A percentile compares a stretch with the other conserved stretches of the same genome.
Evolutionary conservation across 352 stramenopile genomes (phyloP).

Genomic region (Phytophthora ohioensis): DNA sequence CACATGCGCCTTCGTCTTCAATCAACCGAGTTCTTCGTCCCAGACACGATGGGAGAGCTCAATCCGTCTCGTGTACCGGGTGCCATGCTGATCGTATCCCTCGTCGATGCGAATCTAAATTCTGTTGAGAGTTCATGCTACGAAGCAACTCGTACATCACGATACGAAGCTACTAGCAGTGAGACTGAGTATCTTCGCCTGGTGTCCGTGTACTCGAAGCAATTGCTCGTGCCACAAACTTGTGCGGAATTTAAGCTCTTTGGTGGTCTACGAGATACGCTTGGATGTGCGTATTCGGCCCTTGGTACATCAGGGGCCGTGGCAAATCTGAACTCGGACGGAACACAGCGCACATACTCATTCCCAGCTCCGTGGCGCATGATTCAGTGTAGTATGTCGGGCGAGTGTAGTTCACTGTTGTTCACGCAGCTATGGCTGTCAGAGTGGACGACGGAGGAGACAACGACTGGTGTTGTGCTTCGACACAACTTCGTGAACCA

Average conservation of each 20-base stretch:
- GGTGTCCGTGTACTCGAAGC: conserved; percentile 36
- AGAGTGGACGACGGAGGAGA: conserved; percentile 40
- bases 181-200: conserved; percentile 34
- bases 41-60: conserved; percentile 41
- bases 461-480: conserved; percentile 23
- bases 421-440: conserved; percentile 55
- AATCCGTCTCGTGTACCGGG: conserved; percentile 40
- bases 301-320: conserved; percentile 42
- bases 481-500: conserved; percentile 57
- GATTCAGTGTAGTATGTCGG: conserved; percentile 52
- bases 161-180: conserved; percentile 20
- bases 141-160: conserved; percentile 21
- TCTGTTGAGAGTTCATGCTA: conserved; percentile 36
- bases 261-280: conserved; percentile 29
- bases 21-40: conserved; percentile 49
- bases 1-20: conserved; percentile 45
- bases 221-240: conserved; percentile 32
- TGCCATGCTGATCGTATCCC: conserved; percentile 41
- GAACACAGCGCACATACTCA: conserved; percentile 27
- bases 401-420: conserved; percentile 49
- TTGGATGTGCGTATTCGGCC: conserved; percentile 49
- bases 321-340: conserved; percentile 32
- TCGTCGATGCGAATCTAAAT: conserved; percentile 23
- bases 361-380: conserved; percentile 51
- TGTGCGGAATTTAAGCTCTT: conserved; percentile 39